These are phyloP conservation scores for Cardamine occulta DNA, from an alignment of 345 rosid species.

Conservation along the genomic window DNA sequence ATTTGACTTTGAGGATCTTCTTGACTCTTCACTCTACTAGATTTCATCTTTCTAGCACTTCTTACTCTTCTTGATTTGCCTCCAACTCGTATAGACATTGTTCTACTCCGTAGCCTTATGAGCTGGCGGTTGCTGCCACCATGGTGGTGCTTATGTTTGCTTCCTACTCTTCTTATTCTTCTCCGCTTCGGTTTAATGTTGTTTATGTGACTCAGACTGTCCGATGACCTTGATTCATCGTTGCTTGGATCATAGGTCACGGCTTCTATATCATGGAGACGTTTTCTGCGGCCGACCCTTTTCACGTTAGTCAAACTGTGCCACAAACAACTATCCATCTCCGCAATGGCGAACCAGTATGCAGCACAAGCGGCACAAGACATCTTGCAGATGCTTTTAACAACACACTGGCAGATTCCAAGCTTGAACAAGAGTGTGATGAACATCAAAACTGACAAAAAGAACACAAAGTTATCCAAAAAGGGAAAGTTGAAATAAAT, in stretches of 20 bases:
- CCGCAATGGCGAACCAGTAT: slow-evolving; percentile 59
- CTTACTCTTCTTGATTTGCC: slow-evolving; percentile 52
- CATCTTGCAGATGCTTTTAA: slow-evolving; percentile 71
- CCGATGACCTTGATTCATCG: slow-evolving; percentile 29
- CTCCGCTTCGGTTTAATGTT: slow-evolving; percentile 39
- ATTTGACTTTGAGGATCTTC: slow-evolving; percentile 35
- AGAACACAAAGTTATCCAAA: not conserved
- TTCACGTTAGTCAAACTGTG: slow-evolving; percentile 52
- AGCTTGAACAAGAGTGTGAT: slow-evolving; percentile 66
- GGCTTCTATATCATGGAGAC: slow-evolving; percentile 49
- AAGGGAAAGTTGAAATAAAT: not conserved
- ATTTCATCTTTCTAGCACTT: slow-evolving; percentile 44
- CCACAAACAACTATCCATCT: slow-evolving; percentile 56
- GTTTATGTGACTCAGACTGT: slow-evolving; percentile 4
- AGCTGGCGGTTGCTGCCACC: slow-evolving; percentile 37
- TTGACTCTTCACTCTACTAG: slow-evolving; percentile 18
- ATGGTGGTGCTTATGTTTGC: slow-evolving; percentile 7
- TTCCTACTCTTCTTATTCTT: slow-evolving; percentile 31
- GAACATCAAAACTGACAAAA: slow-evolving; percentile 63
- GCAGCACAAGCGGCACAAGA: slow-evolving; percentile 65
- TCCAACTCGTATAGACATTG: slow-evolving; percentile 45
- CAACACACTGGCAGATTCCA: slow-evolving; percentile 75
- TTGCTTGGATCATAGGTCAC: slow-evolving; percentile 34
- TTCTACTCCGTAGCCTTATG: slow-evolving; percentile 45
- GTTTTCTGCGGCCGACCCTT: slow-evolving; percentile 46